phyloP scores from a whole-genome alignment of 2,329 filamentous ascomycete species.

The Stagonosporopsis rhizophila region DNA sequence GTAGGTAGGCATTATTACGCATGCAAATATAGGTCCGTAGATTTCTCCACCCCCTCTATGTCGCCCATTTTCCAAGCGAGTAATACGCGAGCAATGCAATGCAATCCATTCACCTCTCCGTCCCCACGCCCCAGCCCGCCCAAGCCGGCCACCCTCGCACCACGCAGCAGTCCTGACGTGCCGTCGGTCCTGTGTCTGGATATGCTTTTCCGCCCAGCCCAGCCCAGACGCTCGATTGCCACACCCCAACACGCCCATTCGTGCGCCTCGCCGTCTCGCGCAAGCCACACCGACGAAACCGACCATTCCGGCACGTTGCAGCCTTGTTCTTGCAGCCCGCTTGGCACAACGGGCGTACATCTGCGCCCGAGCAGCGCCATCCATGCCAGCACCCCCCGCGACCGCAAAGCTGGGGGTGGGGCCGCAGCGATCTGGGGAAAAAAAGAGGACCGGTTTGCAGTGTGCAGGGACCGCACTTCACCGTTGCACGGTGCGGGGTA shows the following conservation, averaged over 20 bases:
- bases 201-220: slow-evolving; percentile 14
- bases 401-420: not conserved
- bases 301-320: slow-evolving; percentile 4
- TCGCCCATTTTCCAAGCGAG: not conserved
- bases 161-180: not conserved
- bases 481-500: slow-evolving; percentile 9
- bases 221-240: not conserved
- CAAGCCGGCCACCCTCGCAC: not conserved
- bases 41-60: not conserved
- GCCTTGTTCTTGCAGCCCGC: not conserved
- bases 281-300: slow-evolving; percentile 7
- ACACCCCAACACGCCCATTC: not conserved
- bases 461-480: slow-evolving; percentile 8
- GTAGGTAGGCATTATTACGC: slow-evolving; percentile 13
- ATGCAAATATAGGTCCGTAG: slow-evolving; percentile 16
- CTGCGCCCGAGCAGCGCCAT: not conserved
- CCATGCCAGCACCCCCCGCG: not conserved
- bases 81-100: not conserved
- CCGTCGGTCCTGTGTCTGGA: not conserved
- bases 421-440: not conserved
- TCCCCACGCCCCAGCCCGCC: not conserved
- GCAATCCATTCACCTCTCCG: not conserved
- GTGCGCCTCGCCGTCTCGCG: not conserved
- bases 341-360: slow-evolving; percentile 15
- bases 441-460: not conserved